Base-by-base conservation (phyloP, 2,329 filamentous ascomycete genomes). In the Emmonsiellopsis sp. region DNA sequence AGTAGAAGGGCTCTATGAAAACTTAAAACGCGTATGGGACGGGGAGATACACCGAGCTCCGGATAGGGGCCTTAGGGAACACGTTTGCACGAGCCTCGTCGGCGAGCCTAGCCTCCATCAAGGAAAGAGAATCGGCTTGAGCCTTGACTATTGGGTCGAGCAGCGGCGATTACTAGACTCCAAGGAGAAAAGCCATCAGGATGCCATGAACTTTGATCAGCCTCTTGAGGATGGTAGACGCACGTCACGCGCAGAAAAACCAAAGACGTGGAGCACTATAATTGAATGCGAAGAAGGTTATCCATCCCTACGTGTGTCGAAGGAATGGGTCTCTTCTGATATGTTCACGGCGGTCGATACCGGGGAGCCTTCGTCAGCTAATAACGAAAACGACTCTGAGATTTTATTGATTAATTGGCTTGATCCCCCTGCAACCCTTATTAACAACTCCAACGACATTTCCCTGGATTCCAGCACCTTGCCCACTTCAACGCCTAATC, bases 221-320 rank as follows among this genome's bases (percentile, higher is more conserved):
- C 53, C 60, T 11, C 44, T 60, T 52, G 54, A 54, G 11, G 58
- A 59, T 9, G 53, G 54, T 35, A 58, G 61, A 13, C n/a, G 7
- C 5, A 58, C 63, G 7, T 58, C 58, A 31, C 31, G 50, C 16
- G 56, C 57, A 5, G 55, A 63, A 10, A 59, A 62, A 50, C 52
- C 58, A 8, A 61, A 63, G 35, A 55, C 65, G 37, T 73, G 70
- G 67, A 66, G 62, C 34, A 63, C 68, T 7, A 67, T 65, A 53
- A 65, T 76, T 35, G 72, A 74, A 55, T 75, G 73, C 54, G 73
- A 75, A 63, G 65, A 70, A 51, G 73, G 72, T 2, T 71, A 71
- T 52, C 73, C 73, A 1, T 70, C 71, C 7, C 66, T 75, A 37
- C 67, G 70, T 13, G 66, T 74, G 16, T 72, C 71, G 6, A 72